These are phyloP conservation scores for Magnaporthiopsis incrustans DNA, from an alignment of 2,329 filamentous ascomycete species.

Conservation along the genomic window DNA sequence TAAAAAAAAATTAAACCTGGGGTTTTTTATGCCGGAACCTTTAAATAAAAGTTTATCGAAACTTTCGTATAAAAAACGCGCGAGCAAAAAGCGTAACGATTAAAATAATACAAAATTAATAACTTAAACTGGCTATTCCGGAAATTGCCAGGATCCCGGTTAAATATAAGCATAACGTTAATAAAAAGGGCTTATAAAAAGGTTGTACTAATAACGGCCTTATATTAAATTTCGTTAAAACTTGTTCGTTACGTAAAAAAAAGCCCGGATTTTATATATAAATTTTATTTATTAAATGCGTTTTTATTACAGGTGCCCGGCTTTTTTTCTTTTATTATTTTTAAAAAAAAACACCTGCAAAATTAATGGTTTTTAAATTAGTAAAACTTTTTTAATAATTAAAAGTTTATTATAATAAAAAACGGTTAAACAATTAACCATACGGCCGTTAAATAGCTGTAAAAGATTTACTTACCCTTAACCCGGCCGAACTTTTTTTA, in stretches of 20 bases:
- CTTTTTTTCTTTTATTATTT: no score
- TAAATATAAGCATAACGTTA: no score
- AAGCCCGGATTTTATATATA: background rate
- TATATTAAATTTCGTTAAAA: background rate
- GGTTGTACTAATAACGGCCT: background rate
- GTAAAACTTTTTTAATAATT: background rate
- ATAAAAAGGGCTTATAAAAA: background rate
- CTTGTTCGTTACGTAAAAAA: background rate
- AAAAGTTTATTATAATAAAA: background rate
- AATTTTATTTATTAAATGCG: no score
- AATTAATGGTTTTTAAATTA: no score
- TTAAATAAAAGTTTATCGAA: conserved; percentile 3
- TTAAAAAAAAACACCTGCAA: no score
- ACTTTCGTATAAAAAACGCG: background rate
- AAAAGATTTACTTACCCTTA: background rate
- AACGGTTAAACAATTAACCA: background rate
- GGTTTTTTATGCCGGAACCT: no score
- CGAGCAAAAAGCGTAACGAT: conserved; percentile 1
- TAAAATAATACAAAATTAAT: background rate
- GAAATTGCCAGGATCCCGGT: background rate
- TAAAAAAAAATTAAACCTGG: no score
- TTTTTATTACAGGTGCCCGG: no score
- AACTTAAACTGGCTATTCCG: background rate
- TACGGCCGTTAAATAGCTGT: background rate
- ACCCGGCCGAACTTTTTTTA: background rate